Evolutionary conservation across 805 yeast species (phyloP), one percentile per base, ranked within the genome.

Genomic region (Sugiyamaella chiloensis): DNA sequence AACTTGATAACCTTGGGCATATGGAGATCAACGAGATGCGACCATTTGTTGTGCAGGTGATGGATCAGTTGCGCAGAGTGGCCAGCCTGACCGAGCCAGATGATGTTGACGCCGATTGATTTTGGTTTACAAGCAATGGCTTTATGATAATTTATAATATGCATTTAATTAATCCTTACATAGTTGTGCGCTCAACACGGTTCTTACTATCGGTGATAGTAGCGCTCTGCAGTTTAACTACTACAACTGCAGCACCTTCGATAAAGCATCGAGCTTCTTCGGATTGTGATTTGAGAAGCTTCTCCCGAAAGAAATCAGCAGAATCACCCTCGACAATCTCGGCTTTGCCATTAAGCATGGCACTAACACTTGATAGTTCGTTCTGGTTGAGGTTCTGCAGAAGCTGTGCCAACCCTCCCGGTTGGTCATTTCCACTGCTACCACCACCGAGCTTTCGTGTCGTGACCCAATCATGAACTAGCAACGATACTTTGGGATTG

Each of bases 381-480:
- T 80, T 74, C 62, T 85, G 91, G 64, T 91, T 91, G 62, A 91
- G 68, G 52, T 79, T 81, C 53, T 85, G 82, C 52, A 91, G 73
- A 40, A 87, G 65, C 61, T 81, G 81, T 45, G 80, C 63, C 37
- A 85, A 63, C 23, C 74, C 72, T 66, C 60, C 35, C 63, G 11
- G 16, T 30, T 12, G 8, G 16, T 31, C 32, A 19, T 20, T 26
- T n/a, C n/a, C n/a, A n/a, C n/a, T n/a, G n/a, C n/a, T n/a, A n/a
- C n/a, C n/a, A n/a, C 27, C 24, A 20, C 27, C 48, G 17, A 19
- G 24, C 21, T 17, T 14, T 8, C 19, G 74, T 3, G 85, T 79
- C 1, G 87, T 76, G 12, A 85, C 77, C 96, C 96, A 90, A 59
- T 91, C 98, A 62, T 91, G 98, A 36, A 91, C 80, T 51, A 91